Conservation (phyloP, 2,329 filamentous ascomycete species). For the Pestalotiopsis sp. region DNA sequence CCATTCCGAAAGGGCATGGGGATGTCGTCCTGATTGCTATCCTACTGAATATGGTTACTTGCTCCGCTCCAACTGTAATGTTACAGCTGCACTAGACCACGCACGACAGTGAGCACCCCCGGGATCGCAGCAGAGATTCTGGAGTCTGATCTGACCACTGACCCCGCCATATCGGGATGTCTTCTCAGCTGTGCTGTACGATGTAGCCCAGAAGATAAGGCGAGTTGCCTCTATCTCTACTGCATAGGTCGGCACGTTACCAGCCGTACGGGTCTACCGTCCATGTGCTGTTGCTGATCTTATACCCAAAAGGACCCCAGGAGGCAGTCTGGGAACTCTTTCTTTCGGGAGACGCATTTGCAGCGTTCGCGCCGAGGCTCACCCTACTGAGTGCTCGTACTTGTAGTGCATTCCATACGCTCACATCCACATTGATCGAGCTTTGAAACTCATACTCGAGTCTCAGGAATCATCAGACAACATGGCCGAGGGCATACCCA, state of each 20-base stretch:
- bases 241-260: neutral
- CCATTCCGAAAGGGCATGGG: neutral
- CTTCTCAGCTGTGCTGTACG: neutral
- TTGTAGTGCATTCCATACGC: neutral
- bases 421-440: neutral
- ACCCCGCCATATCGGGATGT: neutral
- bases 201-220: neutral
- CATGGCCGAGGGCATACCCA: slow-evolving; percentile 9
- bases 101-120: neutral
- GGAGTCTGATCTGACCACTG: neutral
- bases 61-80: neutral
- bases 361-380: neutral
- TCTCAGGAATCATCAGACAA: neutral
- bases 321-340: neutral
- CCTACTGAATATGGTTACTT: neutral
- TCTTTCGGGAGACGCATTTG: neutral
- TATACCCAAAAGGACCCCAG: neutral
- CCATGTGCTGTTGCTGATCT: neutral
- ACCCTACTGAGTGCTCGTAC: neutral
- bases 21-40: neutral
- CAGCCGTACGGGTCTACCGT: neutral
- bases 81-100: neutral
- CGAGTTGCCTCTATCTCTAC: neutral
- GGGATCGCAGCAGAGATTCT: neutral
- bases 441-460: too few species aligned